phyloP scores from a whole-genome alignment of 2,329 filamentous ascomycete genomes.

The Colletotrichum ledebouriae region DNA sequence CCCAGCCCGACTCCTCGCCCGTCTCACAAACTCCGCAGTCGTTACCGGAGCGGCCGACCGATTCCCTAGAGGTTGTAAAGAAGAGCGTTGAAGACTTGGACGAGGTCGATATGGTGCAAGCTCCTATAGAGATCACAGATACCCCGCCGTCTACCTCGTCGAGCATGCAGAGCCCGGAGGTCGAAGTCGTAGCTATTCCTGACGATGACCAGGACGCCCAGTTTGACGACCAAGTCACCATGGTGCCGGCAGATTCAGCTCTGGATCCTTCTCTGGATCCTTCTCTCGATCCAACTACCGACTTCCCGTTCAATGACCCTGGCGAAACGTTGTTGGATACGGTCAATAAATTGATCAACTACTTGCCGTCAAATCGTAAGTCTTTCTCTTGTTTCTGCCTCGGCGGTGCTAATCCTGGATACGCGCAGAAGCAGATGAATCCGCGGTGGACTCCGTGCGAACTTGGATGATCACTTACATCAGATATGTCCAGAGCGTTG shows the following conservation, averaged over 20 bases:
- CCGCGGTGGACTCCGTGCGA: slow-evolving; percentile 59
- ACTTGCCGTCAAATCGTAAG: slow-evolving; percentile 51
- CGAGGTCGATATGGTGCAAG: slow-evolving; percentile 54
- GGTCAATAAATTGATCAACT: slow-evolving; percentile 54
- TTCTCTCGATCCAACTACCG: slow-evolving; percentile 56
- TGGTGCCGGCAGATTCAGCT: slow-evolving; percentile 33
- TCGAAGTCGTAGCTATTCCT: slow-evolving; percentile 58
- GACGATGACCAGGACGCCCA: slow-evolving; percentile 50
- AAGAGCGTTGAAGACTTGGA: slow-evolving; percentile 60
- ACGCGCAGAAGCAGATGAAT: slow-evolving; percentile 58
- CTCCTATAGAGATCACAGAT: slow-evolving; percentile 45
- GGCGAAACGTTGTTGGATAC: slow-evolving; percentile 50
- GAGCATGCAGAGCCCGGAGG: slow-evolving; percentile 58
- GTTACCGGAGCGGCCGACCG: slow-evolving; percentile 31
- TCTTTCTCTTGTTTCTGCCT: background rate
- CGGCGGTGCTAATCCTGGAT: no score
- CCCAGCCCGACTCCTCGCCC: slow-evolving; percentile 57
- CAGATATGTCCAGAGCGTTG: slow-evolving; percentile 52
- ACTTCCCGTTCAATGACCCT: slow-evolving; percentile 61
- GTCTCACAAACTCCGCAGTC: slow-evolving; percentile 55
- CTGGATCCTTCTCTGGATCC: background rate
- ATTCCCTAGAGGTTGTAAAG: slow-evolving; percentile 48
- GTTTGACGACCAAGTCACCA: slow-evolving; percentile 47
- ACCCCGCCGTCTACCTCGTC: slow-evolving; percentile 54
- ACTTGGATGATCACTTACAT: slow-evolving; percentile 67